Conservation (phyloP, 768 basidiomycete genomes). For the Boletus huronensis region DNA sequence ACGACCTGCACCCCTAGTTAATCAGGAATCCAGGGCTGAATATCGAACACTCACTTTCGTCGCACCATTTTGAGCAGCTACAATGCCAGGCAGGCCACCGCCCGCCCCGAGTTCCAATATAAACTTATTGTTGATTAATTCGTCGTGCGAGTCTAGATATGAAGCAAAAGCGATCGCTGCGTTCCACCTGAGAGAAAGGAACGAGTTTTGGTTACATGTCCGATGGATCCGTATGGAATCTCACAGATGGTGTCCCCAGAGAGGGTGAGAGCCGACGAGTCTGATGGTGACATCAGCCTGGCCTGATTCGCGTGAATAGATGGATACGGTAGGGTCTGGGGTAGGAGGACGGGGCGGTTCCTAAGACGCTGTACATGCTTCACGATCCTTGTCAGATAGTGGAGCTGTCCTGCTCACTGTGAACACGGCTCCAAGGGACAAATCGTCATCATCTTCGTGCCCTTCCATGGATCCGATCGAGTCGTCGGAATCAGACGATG, state of each 20-base stretch:
- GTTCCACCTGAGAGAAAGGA: slow-evolving; percentile 63
- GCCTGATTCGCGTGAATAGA: slow-evolving; percentile 40
- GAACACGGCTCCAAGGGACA: slow-evolving; percentile 47
- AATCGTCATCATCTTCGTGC: slow-evolving; percentile 28
- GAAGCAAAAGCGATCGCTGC: slow-evolving; percentile 69
- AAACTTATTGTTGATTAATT: slow-evolving; percentile 41
- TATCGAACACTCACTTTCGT: slow-evolving; percentile 41
- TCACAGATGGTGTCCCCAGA: slow-evolving; percentile 82
- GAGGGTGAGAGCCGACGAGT: slow-evolving; percentile 74
- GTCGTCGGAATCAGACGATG: background rate
- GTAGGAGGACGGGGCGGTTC: slow-evolving; percentile 67
- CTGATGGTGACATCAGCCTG: slow-evolving; percentile 48
- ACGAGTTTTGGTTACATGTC: background rate
- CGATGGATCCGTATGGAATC: slow-evolving; percentile 5
- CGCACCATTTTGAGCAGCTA: slow-evolving; percentile 70
- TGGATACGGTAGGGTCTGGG: slow-evolving; percentile 54
- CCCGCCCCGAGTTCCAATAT: slow-evolving; percentile 94
- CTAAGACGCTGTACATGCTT: slow-evolving; percentile 21
- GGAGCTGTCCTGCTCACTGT: slow-evolving; percentile 36
- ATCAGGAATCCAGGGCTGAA: background rate
- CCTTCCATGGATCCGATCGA: slow-evolving; percentile 7
- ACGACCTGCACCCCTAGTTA: slow-evolving; percentile 51
- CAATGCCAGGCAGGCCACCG: slow-evolving; percentile 82
- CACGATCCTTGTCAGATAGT: background rate
- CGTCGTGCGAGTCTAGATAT: slow-evolving; percentile 55